Conservation (phyloP, 768 basidiomycete species). For the Phlegmacium glaucopus region DNA sequence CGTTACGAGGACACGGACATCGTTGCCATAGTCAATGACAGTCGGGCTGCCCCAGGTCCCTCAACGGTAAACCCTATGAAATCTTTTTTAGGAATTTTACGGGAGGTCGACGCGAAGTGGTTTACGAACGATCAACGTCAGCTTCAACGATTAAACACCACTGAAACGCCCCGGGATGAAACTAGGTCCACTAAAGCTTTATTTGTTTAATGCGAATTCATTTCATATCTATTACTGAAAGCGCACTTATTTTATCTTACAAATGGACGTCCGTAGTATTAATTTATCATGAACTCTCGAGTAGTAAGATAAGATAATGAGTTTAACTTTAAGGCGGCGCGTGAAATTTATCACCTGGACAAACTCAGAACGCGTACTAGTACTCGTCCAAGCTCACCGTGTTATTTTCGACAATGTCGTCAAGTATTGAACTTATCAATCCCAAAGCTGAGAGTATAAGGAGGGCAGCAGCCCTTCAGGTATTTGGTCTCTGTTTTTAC, state of each 20-base stretch:
- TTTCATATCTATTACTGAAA: no score
- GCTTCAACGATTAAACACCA: not conserved
- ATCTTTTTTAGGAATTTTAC: constrained; percentile 45
- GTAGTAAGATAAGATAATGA: constrained; percentile 11
- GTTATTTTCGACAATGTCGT: constrained; percentile 41
- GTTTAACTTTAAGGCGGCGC: constrained; percentile 25
- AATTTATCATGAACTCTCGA: not conserved
- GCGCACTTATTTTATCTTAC: no score
- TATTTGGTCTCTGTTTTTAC: constrained; percentile 22
- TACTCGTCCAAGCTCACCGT: constrained; percentile 12
- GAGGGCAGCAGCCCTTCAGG: constrained; percentile 89
- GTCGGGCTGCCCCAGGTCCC: constrained; percentile 26
- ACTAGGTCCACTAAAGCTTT: constrained; percentile 9
- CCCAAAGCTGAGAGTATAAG: constrained; percentile 94
- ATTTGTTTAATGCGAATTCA: constrained; percentile 3
- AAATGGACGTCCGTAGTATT: no score
- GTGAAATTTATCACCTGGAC: constrained; percentile 18
- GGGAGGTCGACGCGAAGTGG: constrained; percentile 45
- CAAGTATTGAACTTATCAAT: constrained; percentile 90
- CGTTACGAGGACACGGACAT: constrained; percentile 48
- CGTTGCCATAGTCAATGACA: constrained; percentile 47
- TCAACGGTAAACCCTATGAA: constrained; percentile 46
- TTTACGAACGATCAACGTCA: constrained; percentile 7
- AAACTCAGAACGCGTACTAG: constrained; percentile 26
- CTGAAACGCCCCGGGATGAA: constrained; percentile 1